Evolutionary conservation across 1,139 yeast species (phyloP).

Genomic region (Pichia sp.): DNA sequence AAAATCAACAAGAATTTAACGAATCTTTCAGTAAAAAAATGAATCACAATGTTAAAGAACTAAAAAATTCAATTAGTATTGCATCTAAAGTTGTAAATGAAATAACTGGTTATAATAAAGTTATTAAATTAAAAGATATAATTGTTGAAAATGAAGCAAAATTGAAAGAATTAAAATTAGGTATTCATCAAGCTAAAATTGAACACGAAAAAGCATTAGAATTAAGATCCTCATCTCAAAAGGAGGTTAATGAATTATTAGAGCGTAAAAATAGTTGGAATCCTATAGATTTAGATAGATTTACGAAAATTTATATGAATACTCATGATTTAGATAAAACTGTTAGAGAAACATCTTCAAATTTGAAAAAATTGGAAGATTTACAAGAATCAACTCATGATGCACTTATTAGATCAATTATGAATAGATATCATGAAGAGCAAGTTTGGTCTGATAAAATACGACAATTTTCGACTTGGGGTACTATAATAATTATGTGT

Average conservation of each 20-base stretch:
- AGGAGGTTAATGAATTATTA: conserved; percentile 79
- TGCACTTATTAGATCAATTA: conserved; percentile 66
- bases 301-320: conserved; percentile 71
- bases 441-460: conserved; percentile 98
- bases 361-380: conserved; percentile 52
- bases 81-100: conserved; percentile 80
- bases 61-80: conserved; percentile 59
- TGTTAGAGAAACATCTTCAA: conserved; percentile 48
- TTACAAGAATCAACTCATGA: conserved; percentile 66
- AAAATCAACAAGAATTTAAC: conserved; percentile 43
- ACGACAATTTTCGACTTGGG: conserved; percentile 93
- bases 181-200: conserved; percentile 45
- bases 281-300: conserved; percentile 69
- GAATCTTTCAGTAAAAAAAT: conserved; percentile 53
- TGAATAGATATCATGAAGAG: conserved; percentile 91
- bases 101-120: conserved; percentile 84
- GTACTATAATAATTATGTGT: conserved; percentile 88
- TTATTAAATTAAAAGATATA: conserved; percentile 61
- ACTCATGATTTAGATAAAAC: conserved; percentile 70
- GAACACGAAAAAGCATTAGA: conserved; percentile 60
- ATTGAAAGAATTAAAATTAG: conserved; percentile 43
- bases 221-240: conserved; percentile 64
- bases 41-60: conserved; percentile 50
- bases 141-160: conserved; percentile 40
- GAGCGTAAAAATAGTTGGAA: conserved; percentile 85